These are phyloP conservation scores for Brassica incana DNA, from an alignment of 345 rosid species.

Conservation along the genomic window DNA sequence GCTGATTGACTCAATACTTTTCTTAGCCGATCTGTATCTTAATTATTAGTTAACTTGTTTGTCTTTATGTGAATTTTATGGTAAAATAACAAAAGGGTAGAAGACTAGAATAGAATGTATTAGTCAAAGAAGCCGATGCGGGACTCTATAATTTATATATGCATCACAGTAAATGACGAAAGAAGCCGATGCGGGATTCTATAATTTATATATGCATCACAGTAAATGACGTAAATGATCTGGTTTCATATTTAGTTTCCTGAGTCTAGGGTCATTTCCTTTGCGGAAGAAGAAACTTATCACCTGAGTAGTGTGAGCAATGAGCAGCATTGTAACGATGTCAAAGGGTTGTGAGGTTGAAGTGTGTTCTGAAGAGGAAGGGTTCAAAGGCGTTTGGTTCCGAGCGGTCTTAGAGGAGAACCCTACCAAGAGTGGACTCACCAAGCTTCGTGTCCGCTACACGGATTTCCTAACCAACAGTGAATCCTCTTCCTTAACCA, in stretches of 20 bases:
- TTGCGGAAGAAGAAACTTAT: background rate
- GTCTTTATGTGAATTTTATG: background rate
- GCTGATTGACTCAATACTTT: too few species aligned
- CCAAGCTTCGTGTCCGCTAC: slow-evolving; percentile 45
- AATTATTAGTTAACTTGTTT: background rate
- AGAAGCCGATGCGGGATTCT: too few species aligned
- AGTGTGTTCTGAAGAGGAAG: slow-evolving; percentile 57
- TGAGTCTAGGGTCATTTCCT: background rate
- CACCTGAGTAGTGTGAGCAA: background rate
- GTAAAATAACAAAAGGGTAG: background rate
- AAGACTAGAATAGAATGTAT: background rate
- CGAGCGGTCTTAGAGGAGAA: slow-evolving; percentile 47
- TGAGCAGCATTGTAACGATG: background rate
- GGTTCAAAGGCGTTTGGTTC: slow-evolving; percentile 60
- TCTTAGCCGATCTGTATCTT: background rate
- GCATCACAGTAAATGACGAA: too few species aligned
- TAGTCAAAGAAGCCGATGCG: background rate
- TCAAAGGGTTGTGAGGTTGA: slow-evolving; percentile 46
- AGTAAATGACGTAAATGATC: background rate
- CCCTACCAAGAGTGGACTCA: slow-evolving; percentile 35
- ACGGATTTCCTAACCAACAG: slow-evolving; percentile 41
- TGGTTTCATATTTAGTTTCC: background rate
- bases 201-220: background rate
- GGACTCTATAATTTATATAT: too few species aligned
- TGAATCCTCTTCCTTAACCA: slow-evolving; percentile 36